Evolutionary conservation across 805 yeast genomes (phyloP).

Genomic region (Kazachstania bromeliacearum): DNA sequence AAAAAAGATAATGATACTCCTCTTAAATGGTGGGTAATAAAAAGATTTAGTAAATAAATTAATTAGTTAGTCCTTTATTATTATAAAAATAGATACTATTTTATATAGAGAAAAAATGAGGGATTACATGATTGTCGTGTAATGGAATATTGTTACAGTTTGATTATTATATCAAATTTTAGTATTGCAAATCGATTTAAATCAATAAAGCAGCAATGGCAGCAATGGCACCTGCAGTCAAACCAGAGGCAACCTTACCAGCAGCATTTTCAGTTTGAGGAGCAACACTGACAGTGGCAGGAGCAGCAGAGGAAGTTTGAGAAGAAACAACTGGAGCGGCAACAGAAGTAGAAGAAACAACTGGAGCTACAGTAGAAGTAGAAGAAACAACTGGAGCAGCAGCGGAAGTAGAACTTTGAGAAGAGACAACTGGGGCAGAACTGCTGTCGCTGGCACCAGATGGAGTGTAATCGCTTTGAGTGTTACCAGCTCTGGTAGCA

Average conservation of each 20-base stretch:
- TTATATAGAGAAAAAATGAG: too few relatives aligned
- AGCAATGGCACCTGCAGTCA: conserved; percentile 19
- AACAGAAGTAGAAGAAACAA: conserved; percentile 12
- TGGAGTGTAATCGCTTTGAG: conserved; percentile 13
- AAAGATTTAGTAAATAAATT: not conserved
- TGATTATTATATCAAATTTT: not conserved
- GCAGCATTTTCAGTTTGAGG: conserved; percentile 2
- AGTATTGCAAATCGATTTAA: not conserved
- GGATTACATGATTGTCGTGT: too few relatives aligned
- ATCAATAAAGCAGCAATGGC: conserved; percentile 3
- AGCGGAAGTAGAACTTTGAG: conserved; percentile 1
- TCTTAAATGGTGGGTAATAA: too few relatives aligned
- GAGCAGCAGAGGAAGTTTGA: conserved; percentile 1
- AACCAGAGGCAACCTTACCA: conserved; percentile 24
- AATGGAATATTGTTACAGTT: conserved; percentile 1
- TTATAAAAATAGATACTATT: not conserved
- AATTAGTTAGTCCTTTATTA: not conserved
- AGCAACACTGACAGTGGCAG: conserved; percentile 4
- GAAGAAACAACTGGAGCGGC: conserved; percentile 8
- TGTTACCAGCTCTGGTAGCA: conserved; percentile 9
- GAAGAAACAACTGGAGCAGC: conserved; percentile 1
- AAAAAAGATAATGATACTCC: too few relatives aligned
- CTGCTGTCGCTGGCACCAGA: too few relatives aligned
- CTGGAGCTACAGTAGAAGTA: not conserved
- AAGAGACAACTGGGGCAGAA: too few relatives aligned